Conservation (phyloP, 202 grass and related monocot genomes). For the Cymbopogon flexuosus region DNA sequence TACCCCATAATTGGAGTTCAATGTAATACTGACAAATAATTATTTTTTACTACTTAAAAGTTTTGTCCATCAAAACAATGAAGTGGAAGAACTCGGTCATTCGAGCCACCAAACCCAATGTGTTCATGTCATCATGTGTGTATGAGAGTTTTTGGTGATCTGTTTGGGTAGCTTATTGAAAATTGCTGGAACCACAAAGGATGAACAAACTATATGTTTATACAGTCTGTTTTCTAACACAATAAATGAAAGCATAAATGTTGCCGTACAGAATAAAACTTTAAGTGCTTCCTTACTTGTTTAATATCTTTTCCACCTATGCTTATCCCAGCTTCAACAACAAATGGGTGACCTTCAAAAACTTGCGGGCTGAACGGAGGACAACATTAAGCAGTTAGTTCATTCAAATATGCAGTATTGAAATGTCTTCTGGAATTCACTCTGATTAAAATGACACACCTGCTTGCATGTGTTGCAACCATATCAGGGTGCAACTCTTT, state of each 20-base stretch:
- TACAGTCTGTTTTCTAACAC: neutral
- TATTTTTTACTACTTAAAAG: constrained; percentile 2
- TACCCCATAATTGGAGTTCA: neutral
- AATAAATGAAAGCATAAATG: neutral
- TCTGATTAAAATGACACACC: constrained; percentile 42
- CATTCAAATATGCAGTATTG: constrained; percentile 1
- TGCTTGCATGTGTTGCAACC: constrained; percentile 91
- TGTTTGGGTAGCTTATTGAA: neutral
- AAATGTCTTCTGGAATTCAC: neutral
- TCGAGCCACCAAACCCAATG: neutral
- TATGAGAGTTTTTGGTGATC: neutral
- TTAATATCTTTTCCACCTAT: constrained; percentile 94
- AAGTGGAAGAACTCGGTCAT: neutral
- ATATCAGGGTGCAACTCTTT: constrained; percentile 95
- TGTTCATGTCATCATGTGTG: neutral
- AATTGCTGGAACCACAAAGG: constrained; percentile 15
- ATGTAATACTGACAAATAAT: constrained; percentile 28
- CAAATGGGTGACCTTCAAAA: constrained; percentile 99
- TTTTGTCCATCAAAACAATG: neutral
- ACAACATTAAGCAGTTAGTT: constrained; percentile 1
- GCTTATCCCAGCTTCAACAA: constrained; percentile 97
- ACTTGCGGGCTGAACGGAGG: constrained; percentile 65
- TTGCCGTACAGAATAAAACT: neutral
- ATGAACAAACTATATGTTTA: neutral
- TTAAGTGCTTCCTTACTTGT: constrained; percentile 47